Evolutionary conservation across 2,329 filamentous ascomycete species (phyloP), one percentile per base, ranked within the genome.

Genomic region (Zarea fungicola): DNA sequence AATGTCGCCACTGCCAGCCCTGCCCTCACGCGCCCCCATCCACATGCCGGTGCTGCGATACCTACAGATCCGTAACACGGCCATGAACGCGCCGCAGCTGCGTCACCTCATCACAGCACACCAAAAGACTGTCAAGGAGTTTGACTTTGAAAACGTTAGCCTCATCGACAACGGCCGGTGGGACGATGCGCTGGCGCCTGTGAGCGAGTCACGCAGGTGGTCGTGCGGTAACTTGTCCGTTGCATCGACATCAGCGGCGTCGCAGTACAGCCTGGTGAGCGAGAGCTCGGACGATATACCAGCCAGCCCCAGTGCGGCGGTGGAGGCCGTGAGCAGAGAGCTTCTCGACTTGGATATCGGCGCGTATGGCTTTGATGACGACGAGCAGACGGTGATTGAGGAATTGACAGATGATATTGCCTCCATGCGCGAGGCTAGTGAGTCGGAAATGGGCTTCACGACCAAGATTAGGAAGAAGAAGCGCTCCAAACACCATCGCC

Each of bases 151-250:
- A 61, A 83, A 87, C 54, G 83, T 91, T 16, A 73, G 78, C 25
- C 76, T 95, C 36, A 75, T 81, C 43, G 76, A 79, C 52, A 73
- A 73, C 28, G 89, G 86, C 23, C 84, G 75, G 50, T 95, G 89
- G 89, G 85, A 93, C 51, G 84, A 90, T 25, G 89, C 88, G 0
- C 76, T 95, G n/a, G 80, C 82, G 32, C 85, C 87, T 2, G 70
- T 95, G 49, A 64, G 71, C 54, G 67, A 59, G 54, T 70, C 62
- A 58, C 72, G 64, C 54, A 69, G 56, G n/a, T 69, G 66, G 66
- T 65, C 62, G 22, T 59, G 60, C 39, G 64, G 59, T 52, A 64
- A 59, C 41, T 31, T 58, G 31, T 39, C 55, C 29, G n/a, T 26
- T 8, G 31, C 31, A 29, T 14, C 31, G n/a, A n/a, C 31, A n/a